Base-by-base conservation (phyloP, 192 early-diverging fungal species). In the Coemansia javaensis region DNA sequence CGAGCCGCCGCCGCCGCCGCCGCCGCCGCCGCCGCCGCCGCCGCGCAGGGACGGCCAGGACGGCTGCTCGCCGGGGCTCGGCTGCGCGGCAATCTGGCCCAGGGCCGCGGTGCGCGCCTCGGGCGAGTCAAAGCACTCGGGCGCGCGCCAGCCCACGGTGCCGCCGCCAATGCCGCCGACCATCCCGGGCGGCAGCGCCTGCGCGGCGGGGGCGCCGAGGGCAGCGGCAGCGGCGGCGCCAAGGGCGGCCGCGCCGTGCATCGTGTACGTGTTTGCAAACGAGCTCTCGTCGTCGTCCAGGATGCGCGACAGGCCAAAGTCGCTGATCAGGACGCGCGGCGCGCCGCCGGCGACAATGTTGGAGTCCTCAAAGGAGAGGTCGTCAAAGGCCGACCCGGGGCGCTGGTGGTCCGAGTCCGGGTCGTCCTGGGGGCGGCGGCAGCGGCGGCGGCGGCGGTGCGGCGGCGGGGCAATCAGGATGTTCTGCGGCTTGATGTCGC, bases 401-500 rank as follows among this genome's bases (percentile, higher is more conserved):
- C 31, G 30, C 25, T 27, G 25, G 25, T 27, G 25, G 25, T 27
- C 25, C 25, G 3, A 7, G 25, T 27, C 25, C 25, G 3, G 25
- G 25, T 27, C 7, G 4, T 27, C 7, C 25, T n/a, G n/a, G n/a
- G n/a, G n/a, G n/a, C n/a, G n/a, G n/a, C n/a, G n/a, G n/a, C 32
- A 27, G 18, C 45, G 52, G 14, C 42, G 47, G 47, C 44, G 75
- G 36, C 58, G 74, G 18, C 67, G 55, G 16, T 77, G 74, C 43
- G 79, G 79, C 2, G 79, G 75, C 16, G 80, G 78, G 5, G 82
- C 84, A 32, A 97, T 72, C 37, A 98, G 77, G 39, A 98, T 94
- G 55, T 98, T 98, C 43, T 97, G 85, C 13, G 85, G 96, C 65
- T 99, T 99, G 55, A 99, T 93, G 59, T 99, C 96, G 8, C 96